These are phyloP conservation scores for Fusarium hostae DNA, from an alignment of 2,329 filamentous ascomycete genomes.

Conservation along the genomic window DNA sequence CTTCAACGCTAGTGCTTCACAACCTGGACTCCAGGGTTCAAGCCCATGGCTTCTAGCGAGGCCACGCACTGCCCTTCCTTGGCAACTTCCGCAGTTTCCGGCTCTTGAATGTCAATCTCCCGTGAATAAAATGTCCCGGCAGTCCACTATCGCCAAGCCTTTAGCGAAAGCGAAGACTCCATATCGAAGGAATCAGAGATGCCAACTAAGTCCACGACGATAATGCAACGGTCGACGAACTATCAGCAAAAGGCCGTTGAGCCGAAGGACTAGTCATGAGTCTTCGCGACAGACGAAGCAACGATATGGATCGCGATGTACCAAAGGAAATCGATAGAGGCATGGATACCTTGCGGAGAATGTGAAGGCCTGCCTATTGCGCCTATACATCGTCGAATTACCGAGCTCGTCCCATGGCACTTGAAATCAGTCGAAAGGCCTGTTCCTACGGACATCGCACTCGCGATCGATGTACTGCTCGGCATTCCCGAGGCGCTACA, in stretches of 20 bases:
- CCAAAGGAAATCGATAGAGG: neutral
- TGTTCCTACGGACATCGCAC: rapidly evolving
- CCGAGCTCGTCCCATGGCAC: neutral
- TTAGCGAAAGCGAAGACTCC: neutral
- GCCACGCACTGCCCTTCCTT: too few relatives aligned
- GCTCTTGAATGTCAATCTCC: neutral
- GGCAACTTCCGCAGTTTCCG: neutral
- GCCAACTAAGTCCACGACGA: too few relatives aligned
- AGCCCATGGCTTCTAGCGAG: neutral
- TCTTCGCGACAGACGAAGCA: neutral
- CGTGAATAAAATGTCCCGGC: neutral
- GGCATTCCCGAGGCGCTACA: neutral
- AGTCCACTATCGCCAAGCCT: neutral
- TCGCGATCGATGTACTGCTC: neutral
- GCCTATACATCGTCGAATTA: neutral
- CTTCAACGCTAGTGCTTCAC: neutral
- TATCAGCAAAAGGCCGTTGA: neutral
- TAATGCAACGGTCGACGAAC: neutral
- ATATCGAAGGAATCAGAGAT: neutral
- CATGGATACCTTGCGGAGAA: neutral
- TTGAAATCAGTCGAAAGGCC: rapidly evolving
- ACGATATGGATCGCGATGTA: neutral
- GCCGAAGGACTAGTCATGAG: neutral
- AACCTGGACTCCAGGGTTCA: neutral
- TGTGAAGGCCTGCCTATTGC: rapidly evolving